Conservation (phyloP, 352 stramenopile species). For the Paralagenidium karlingii region DNA sequence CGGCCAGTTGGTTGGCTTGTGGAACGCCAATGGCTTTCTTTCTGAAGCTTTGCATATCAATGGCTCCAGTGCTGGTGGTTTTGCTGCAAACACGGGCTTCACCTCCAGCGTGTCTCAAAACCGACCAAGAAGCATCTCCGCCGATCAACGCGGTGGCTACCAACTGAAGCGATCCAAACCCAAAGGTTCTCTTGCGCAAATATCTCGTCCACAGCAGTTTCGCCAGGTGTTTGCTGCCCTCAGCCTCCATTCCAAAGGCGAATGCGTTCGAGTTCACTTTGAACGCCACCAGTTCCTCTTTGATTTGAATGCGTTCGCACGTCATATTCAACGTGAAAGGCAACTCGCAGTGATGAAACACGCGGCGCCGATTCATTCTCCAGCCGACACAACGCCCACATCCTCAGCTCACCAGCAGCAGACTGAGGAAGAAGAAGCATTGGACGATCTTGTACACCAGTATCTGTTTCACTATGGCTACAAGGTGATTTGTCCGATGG, state of each 20-base stretch:
- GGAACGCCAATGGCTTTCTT: conserved; percentile 24
- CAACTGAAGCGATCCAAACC: too few species aligned
- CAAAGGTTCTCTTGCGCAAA: too few species aligned
- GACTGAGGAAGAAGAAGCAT: background rate
- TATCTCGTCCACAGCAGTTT: too few species aligned
- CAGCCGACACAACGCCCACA: conserved; percentile 22
- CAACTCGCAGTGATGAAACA: too few species aligned
- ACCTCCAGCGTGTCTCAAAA: too few species aligned
- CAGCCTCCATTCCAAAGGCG: conserved; percentile 26
- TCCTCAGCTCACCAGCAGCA: background rate
- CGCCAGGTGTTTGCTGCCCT: conserved; percentile 23
- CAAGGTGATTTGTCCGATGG: background rate
- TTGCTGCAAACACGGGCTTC: too few species aligned
- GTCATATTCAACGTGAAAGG: conserved; percentile 27
- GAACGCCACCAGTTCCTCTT: conserved; percentile 21
- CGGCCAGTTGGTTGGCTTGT: conserved; percentile 25
- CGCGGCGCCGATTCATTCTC: background rate
- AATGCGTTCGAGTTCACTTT: conserved; percentile 22
- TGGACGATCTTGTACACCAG: background rate
- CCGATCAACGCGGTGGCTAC: conserved; percentile 7
- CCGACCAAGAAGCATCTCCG: background rate
- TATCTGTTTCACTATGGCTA: background rate
- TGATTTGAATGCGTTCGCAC: conserved; percentile 25
- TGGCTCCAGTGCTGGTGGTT: too few species aligned
- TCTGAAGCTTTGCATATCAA: too few species aligned